Evolutionary conservation across 768 basidiomycete genomes (phyloP).

Genomic region (Boletus pseudopeckii): DNA sequence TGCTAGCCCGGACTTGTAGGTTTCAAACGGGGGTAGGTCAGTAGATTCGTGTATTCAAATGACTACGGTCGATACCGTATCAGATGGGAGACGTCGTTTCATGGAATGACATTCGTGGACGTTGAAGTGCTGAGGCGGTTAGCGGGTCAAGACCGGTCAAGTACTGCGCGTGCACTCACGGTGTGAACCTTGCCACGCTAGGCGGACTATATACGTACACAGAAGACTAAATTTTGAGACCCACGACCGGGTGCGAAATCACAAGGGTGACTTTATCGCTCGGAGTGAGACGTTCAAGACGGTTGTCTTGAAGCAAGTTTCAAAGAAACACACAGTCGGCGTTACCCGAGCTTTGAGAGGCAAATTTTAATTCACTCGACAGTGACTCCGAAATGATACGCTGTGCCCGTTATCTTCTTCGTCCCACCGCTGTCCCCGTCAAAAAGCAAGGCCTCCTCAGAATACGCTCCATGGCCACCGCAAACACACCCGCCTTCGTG

Average conservation of each 20-base stretch:
- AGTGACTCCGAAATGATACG: conserved; percentile 29
- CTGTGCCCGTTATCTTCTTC: conserved; percentile 26
- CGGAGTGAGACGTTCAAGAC: background rate
- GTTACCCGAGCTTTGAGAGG: conserved; percentile 17
- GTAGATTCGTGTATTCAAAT: background rate
- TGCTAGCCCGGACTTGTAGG: background rate
- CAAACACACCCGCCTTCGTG: conserved; percentile 60
- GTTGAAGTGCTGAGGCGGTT: too few species aligned
- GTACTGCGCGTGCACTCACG: too few species aligned
- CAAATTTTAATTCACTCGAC: conserved; percentile 14
- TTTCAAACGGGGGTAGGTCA: too few species aligned
- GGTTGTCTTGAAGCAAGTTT: too few species aligned
- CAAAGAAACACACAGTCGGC: conserved; percentile 10
- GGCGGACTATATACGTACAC: background rate
- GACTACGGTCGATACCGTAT: too few species aligned
- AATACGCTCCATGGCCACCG: conserved; percentile 56
- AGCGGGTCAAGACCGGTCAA: too few species aligned
- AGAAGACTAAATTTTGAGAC: background rate
- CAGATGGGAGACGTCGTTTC: too few species aligned
- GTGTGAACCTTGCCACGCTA: background rate
- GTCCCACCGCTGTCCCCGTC: conserved; percentile 26
- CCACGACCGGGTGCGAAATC: background rate
- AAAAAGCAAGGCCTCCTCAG: conserved; percentile 6
- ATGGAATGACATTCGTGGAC: too few species aligned
- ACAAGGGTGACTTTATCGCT: background rate